phyloP scores from a whole-genome alignment of 352 stramenopile species.

The Pythium myriotylum region DNA sequence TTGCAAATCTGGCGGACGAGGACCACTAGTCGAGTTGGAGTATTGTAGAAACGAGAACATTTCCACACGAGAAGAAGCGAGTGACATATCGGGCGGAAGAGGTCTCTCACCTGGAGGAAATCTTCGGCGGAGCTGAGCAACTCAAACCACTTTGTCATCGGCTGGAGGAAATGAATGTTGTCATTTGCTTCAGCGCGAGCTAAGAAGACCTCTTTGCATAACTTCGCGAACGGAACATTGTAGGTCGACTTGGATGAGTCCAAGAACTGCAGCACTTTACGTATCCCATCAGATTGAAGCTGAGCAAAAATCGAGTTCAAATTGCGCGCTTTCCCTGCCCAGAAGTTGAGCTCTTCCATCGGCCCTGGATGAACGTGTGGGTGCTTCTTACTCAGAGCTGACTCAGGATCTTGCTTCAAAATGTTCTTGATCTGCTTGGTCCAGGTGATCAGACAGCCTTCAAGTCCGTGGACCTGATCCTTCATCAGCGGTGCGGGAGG shows the following conservation, averaged over 20 bases:
- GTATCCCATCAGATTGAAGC: slow-evolving; percentile 84
- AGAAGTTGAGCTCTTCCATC: slow-evolving; percentile 90
- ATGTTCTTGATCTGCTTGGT: slow-evolving; percentile 96
- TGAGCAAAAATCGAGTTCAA: slow-evolving; percentile 92
- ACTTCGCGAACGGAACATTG: slow-evolving; percentile 90
- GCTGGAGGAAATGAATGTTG: slow-evolving; percentile 85
- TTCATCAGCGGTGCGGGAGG: slow-evolving; percentile 44
- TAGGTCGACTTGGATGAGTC: slow-evolving; percentile 90
- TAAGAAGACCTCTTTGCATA: slow-evolving; percentile 92
- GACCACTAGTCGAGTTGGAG: slow-evolving; percentile 82
- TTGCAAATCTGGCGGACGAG: slow-evolving; percentile 90
- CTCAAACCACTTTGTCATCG: slow-evolving; percentile 69
- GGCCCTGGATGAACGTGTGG: slow-evolving; percentile 71
- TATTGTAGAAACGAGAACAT: slow-evolving; percentile 91
- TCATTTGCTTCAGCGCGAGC: slow-evolving; percentile 87
- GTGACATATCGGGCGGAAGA: slow-evolving; percentile 89
- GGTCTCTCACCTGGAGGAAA: slow-evolving; percentile 57
- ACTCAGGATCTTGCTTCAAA: slow-evolving; percentile 88
- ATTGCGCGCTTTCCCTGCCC: slow-evolving; percentile 79
- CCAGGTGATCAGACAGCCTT: slow-evolving; percentile 92
- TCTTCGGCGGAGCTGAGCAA: slow-evolving; percentile 34
- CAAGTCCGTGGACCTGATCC: slow-evolving; percentile 84
- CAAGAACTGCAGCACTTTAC: slow-evolving; percentile 88
- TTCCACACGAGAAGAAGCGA: slow-evolving; percentile 92
- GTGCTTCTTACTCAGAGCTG: slow-evolving; percentile 57